Evolutionary conservation across 805 yeast species (phyloP), one percentile per base, ranked within the genome.

Genomic region (Candida suzukii): DNA sequence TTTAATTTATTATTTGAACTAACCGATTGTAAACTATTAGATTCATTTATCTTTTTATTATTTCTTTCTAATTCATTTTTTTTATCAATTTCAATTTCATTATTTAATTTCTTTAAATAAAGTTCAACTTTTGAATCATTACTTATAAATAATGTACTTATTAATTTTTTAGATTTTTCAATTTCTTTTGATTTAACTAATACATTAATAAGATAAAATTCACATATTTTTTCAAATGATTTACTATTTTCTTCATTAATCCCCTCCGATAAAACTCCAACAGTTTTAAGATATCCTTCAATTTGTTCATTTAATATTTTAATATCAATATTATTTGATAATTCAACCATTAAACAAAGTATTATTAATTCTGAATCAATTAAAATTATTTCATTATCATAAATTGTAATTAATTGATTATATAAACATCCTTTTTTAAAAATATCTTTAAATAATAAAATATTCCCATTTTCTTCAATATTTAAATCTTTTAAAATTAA

Each of bases 341-440:
- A 44, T 40, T 61, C 64, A 27, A 58, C 53, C 14, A 60, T 50
- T 37, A 57, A 59, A 37, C 61, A 54, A 52, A 59, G 54, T 28
- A 60, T 45, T 4, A 48, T 41, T 17, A 60, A 29, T 18, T 58
- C 64, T 3, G 58, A 49, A 38, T 60, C 60, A 11, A 51, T 40
- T 22, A 30, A 10, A 5, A 13, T 27, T 12, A 40, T 39, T 22
- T 48, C 40, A 17, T 46, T 40, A 3, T 42, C 25, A 38, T 39
- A 50, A 2, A 56, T 47, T 12, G 22, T 21, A 3, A 35, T 27
- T 4, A 58, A 36, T 27, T 57, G 58, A n/a, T 39, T 27, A 18
- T 45, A 50, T 19, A 60, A 21, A 9, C 36, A 26, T 1, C 65
- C 64, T n/a, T 41, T 35, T 40, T 44, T 41, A 25, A 60, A 57